Evolutionary conservation across 495 filamentous ascomycete genomes (phyloP), one percentile per base, ranked within the genome.

Genomic region (Penicillium soppii): DNA sequence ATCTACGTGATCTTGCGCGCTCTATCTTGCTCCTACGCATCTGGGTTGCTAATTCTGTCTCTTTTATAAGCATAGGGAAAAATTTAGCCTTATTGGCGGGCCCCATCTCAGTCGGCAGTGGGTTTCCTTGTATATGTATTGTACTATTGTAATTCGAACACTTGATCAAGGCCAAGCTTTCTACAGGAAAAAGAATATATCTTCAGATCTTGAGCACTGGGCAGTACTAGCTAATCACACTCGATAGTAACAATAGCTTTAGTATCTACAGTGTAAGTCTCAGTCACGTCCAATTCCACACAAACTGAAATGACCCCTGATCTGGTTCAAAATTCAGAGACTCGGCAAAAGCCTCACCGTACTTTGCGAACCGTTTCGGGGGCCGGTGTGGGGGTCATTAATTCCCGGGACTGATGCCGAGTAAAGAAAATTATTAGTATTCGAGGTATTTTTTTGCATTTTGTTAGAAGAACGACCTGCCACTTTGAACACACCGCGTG

Each of bases 391-490:
- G 60, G 37, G 13, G 38, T 26, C 19, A 21, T 21, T 27, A 64
- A 54, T 21, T 56, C 58, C 61, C 61, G 61, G 54, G 52, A 20
- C 43, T 47, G 55, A 53, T 62, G 50, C 58, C 62, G 58, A 61
- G 48, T 36, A 20, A n/a, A n/a, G n/a, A n/a, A n/a, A n/a, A n/a
- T n/a, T n/a, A n/a, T n/a, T n/a, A n/a, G n/a, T n/a, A n/a, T n/a
- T 44, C 15, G n/a, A 25, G 16, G 22, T 38, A 20, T 50, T 30
- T n/a, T n/a, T n/a, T 49, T 17, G 20, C 20, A 50, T 16, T 43
- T 46, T 36, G 25, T 16, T 21, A 46, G 30, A 21, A 23, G n/a
- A 41, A 19, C 17, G 22, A 53, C 45, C 55, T 53, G 41, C 50
- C 50, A 58, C 29, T 43, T 50, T 45, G 33, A 56, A 60, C 48